Evolutionary conservation across 1,139 yeast genomes (phyloP).

Genomic region (Taphrina confusa): DNA sequence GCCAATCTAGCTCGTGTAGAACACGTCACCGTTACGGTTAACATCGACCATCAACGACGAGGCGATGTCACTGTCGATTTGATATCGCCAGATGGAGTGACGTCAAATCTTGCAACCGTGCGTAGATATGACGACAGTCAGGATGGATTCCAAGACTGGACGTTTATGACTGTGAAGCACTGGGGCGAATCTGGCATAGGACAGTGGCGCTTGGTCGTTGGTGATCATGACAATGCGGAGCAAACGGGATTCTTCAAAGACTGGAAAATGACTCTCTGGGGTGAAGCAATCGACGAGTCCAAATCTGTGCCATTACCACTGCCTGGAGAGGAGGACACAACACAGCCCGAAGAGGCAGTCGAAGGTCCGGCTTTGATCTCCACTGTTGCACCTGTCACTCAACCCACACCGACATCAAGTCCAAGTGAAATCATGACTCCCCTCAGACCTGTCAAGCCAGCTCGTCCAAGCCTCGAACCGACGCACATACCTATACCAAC

Average conservation of each 20-base stretch:
- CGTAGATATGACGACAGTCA: constrained; percentile 60
- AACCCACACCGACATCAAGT: background rate
- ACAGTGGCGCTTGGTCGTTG: constrained; percentile 74
- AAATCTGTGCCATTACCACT: constrained; percentile 57
- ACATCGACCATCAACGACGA: constrained; percentile 63
- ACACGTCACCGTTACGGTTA: constrained; percentile 80
- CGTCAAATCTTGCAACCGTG: constrained; percentile 72
- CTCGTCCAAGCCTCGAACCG: background rate
- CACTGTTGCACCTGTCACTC: constrained; percentile 4
- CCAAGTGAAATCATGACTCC: constrained; percentile 1
- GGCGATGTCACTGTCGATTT: constrained; percentile 71
- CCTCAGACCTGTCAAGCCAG: background rate
- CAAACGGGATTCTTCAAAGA: constrained; percentile 55
- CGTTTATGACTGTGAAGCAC: constrained; percentile 96
- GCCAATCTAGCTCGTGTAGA: constrained; percentile 73
- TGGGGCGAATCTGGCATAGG: constrained; percentile 87
- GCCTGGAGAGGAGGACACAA: constrained; percentile 44
- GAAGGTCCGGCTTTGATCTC: constrained; percentile 4
- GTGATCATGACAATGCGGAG: constrained; percentile 50
- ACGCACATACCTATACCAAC: constrained; percentile 22
- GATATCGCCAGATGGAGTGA: constrained; percentile 71
- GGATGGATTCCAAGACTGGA: constrained; percentile 77
- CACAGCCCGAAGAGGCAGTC: background rate
- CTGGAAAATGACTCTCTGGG: constrained; percentile 83
- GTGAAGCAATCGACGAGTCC: constrained; percentile 67